phyloP scores from a whole-genome alignment of 768 basidiomycete species.

The Suillus lakei region DNA sequence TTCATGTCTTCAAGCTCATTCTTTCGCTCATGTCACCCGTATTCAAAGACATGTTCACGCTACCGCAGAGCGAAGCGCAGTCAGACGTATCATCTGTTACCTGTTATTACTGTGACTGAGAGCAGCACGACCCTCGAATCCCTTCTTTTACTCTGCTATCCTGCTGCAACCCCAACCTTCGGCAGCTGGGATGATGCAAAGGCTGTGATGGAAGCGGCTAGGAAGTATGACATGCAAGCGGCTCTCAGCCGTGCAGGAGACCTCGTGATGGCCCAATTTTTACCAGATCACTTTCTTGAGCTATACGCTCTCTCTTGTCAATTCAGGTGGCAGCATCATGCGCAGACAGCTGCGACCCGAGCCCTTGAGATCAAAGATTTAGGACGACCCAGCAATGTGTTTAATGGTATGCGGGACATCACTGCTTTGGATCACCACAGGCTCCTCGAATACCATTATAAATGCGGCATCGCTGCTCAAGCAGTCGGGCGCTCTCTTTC shows the following conservation, averaged over 20 bases:
- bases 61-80: constrained; percentile 37
- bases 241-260: constrained; percentile 20
- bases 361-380: constrained; percentile 21
- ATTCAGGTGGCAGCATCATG: constrained; percentile 24
- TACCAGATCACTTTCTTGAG: constrained; percentile 22
- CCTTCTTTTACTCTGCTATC: constrained; percentile 47
- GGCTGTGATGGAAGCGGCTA: constrained; percentile 20
- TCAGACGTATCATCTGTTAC: not conserved
- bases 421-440: constrained; percentile 46
- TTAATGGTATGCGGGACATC: constrained; percentile 46
- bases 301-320: constrained; percentile 34
- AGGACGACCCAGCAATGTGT: constrained; percentile 20
- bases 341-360: constrained; percentile 24
- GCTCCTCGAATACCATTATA: constrained; percentile 46
- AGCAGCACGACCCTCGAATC: constrained; percentile 21
- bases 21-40: constrained; percentile 54
- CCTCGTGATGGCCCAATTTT: constrained; percentile 14
- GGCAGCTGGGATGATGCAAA: constrained; percentile 16
- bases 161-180: constrained; percentile 17
- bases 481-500: not conserved
- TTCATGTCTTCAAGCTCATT: constrained; percentile 31
- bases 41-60: constrained; percentile 51
- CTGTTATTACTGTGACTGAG: constrained; percentile 21
- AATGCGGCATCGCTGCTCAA: constrained; percentile 34
- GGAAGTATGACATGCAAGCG: constrained; percentile 33